Base-by-base conservation (phyloP, 2,329 filamentous ascomycete species). In the Fusarium decemcellulare region DNA sequence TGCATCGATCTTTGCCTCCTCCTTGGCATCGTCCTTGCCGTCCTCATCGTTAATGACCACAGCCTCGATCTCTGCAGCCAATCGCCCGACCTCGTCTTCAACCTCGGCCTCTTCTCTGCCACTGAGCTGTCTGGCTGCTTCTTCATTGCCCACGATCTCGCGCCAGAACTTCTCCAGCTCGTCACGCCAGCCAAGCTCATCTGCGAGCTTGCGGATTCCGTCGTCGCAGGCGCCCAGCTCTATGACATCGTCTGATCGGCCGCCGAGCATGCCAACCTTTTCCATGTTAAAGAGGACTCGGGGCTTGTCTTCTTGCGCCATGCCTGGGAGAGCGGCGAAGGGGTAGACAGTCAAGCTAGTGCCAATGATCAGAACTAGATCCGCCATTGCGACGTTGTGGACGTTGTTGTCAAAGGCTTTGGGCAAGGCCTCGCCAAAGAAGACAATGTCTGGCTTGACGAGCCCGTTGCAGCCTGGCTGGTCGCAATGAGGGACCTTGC, bases 371-470 rank as follows among this genome's bases (percentile, higher is more conserved):
- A 98, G 91, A 43, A 92, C 88, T 3, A 98, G 81, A 76, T 97
- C 94, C 1, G 93, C 92, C 73, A 86, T 81, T 2, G 81, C 81
- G 0, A 89, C 86, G 12, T 91, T 79, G 42, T 82, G 65, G 9
- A 76, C 72, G 29, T 81, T 77, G 23, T 78, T 67, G 1, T 76
- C 72, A 59, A 84, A 84, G 0, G 68, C 66, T 40, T 75, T 72
- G 0, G 82, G 82, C 4, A 95, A 81, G 1, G 87, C 80, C 77
- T 95, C 94, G 53, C 94, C 94, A 73, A 97, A 98, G 81, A 98
- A 98, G 36, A 97, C 94, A 76, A 98, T 97, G 74, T 97, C 93
- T 0, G 95, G 95, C 81, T 98, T 98, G 39, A 98, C 93, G 3
- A 96, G 82, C 0, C 95, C 95, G 37, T 87, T 83, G 77, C 95